Conservation (phyloP, 83 land plant species). For the Thuja plicata region DNA sequence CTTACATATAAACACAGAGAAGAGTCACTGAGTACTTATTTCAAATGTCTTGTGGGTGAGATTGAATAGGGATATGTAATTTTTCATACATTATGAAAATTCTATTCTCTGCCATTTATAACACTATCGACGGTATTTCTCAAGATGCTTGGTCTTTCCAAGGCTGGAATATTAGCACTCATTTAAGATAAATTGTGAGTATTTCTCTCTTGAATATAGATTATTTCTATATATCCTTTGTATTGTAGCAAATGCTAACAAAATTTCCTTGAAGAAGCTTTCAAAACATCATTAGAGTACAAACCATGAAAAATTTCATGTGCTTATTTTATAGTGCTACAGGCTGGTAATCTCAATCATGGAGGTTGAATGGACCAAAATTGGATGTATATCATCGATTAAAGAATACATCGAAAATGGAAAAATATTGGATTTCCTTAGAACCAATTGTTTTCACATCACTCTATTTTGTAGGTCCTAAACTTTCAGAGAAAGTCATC, state of each 20-base stretch:
- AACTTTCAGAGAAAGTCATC: conserved; percentile 46
- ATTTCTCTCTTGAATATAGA: background rate
- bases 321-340: conserved; percentile 52
- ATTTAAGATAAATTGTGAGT: conserved; percentile 63
- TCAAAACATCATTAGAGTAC: background rate
- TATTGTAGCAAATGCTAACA: background rate
- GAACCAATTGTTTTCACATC: conserved; percentile 59
- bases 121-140: conserved; percentile 54
- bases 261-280: background rate
- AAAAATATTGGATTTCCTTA: conserved; percentile 55
- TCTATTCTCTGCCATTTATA: conserved; percentile 55
- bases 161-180: conserved; percentile 41
- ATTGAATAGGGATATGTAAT: conserved; percentile 25
- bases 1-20: background rate
- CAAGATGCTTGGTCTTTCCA: conserved; percentile 37
- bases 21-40: background rate
- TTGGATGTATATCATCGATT: conserved; percentile 40
- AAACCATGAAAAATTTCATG: background rate
- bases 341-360: conserved; percentile 41
- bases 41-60: conserved; percentile 45
- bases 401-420: conserved; percentile 62
- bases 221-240: background rate
- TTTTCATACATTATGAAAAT: conserved; percentile 51
- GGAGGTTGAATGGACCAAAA: conserved; percentile 59
- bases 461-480: conserved; percentile 55